Percentiles rank a stretch among this genome's conserved stretches.
Evolutionary conservation across 129 eudicot genomes (phyloP).

Genomic region (Arctium lappa): DNA sequence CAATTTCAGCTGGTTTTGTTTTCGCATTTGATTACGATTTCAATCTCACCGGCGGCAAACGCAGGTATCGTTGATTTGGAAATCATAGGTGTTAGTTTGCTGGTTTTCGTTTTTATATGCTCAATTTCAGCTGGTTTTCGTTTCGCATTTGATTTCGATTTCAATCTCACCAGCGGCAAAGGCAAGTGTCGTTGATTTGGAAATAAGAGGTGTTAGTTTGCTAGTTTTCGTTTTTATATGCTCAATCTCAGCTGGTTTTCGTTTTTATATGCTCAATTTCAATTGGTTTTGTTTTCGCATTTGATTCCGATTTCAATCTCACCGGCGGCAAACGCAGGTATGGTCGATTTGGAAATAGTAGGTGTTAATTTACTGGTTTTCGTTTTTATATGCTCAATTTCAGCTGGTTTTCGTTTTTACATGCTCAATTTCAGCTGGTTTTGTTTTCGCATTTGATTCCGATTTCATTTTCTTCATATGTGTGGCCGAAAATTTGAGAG

Average conservation of each 20-base stretch:
- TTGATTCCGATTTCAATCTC: conserved; percentile 5
- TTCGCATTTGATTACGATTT: too few species aligned
- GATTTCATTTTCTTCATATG: background rate
- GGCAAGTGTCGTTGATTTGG: background rate
- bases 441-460: conserved; percentile 10
- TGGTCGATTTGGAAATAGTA: background rate
- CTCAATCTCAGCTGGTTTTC: conserved; percentile 6
- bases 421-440: conserved; percentile 9
- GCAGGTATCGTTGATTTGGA: too few species aligned
- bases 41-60: too few species aligned
- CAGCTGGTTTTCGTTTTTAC: conserved; percentile 6
- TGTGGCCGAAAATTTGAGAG: background rate
- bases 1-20: background rate
- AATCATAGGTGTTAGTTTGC: too few species aligned
- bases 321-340: conserved; percentile 1
- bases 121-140: background rate
- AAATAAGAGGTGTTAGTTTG: background rate
- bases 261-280: too few species aligned
- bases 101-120: background rate
- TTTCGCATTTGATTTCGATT: conserved; percentile 1
- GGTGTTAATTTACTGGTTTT: background rate
- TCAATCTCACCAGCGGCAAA: background rate
- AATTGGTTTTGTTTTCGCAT: background rate
- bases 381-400: background rate
- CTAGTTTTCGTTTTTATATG: background rate